These are phyloP conservation scores for Silybum marianum DNA, from an alignment of 129 eudicot species.

Conservation along the genomic window DNA sequence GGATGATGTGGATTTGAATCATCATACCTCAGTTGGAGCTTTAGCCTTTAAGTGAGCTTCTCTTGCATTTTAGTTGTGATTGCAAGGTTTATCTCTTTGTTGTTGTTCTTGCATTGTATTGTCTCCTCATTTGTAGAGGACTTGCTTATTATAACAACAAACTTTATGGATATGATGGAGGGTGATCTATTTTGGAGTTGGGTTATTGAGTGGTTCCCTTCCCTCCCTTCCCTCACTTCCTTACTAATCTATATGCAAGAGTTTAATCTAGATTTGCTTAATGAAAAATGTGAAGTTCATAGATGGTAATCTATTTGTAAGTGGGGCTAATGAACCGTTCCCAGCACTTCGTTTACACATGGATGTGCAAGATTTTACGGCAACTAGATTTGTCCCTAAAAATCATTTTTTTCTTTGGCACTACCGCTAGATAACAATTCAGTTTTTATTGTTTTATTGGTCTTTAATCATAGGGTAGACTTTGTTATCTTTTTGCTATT, in stretches of 20 bases:
- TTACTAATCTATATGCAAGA: background rate
- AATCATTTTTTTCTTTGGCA: background rate
- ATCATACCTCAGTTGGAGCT: constrained; percentile 7
- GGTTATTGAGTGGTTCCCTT: constrained; percentile 11
- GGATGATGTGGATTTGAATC: background rate
- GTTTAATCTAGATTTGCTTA: background rate
- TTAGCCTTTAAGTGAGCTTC: constrained; percentile 5
- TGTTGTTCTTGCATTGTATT: constrained; percentile 16
- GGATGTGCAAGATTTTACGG: background rate
- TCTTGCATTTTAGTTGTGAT: constrained; percentile 1
- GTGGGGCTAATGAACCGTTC: constrained; percentile 1
- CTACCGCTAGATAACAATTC: background rate
- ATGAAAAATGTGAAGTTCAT: background rate
- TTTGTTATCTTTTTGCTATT: constrained; percentile 13
- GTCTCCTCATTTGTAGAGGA: background rate
- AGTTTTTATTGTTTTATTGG: background rate
- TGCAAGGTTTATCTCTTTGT: constrained; percentile 11
- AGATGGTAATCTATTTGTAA: constrained; percentile 17
- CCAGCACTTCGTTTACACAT: background rate
- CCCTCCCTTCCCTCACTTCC: constrained; percentile 13
- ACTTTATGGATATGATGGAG: constrained; percentile 8
- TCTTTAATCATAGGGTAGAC: constrained; percentile 3
- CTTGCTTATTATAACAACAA: constrained; percentile 3
- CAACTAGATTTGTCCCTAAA: background rate
- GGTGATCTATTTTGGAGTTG: constrained; percentile 4